A percentile compares a stretch with the other conserved stretches of the same genome.
phyloP scores from a whole-genome alignment of 2,329 filamentous ascomycete species.

The Capronia epimyces region DNA sequence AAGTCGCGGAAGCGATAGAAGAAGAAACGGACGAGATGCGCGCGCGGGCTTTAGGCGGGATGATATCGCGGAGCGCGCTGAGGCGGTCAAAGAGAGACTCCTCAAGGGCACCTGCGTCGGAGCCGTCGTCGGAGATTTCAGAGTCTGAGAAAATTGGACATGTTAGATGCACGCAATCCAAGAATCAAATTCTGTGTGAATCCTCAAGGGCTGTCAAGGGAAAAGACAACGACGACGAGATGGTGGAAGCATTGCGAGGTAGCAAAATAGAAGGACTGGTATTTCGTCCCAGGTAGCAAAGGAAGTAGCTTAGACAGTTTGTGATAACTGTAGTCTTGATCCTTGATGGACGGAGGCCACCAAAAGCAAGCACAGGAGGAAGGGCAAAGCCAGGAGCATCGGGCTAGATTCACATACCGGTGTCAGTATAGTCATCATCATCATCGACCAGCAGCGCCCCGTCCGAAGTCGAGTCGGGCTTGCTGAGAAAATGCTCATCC shows the following conservation, averaged over 20 bases:
- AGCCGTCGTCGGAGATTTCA: constrained; percentile 73
- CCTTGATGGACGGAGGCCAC: too few species aligned
- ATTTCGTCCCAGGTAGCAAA: too few species aligned
- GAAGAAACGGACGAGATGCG: constrained; percentile 58
- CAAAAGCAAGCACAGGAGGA: constrained; percentile 5
- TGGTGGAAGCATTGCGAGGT: too few species aligned
- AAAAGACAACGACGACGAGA: too few species aligned
- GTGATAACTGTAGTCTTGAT: too few species aligned
- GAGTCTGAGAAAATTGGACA: constrained; percentile 56
- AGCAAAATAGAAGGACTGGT: too few species aligned
- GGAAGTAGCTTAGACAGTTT: too few species aligned
- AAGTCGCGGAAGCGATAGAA: constrained; percentile 41
- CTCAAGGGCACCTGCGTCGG: constrained; percentile 53
- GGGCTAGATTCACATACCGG: constrained; percentile 55
- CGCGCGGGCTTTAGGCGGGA: constrained; percentile 66
- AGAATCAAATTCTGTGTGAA: background rate
- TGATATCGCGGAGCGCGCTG: constrained; percentile 67
- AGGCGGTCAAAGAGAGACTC: constrained; percentile 63
- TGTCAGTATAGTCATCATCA: constrained; percentile 86
- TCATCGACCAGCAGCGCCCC: constrained; percentile 48
- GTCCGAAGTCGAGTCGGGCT: constrained; percentile 57
- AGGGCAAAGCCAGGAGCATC: constrained; percentile 1
- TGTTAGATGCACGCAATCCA: constrained; percentile 1
- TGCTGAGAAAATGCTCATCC: constrained; percentile 85
- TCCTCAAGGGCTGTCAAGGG: too few species aligned